Evolutionary conservation across 257 asterid species (phyloP).

Genomic region (Salvia miltiorrhiza): DNA sequence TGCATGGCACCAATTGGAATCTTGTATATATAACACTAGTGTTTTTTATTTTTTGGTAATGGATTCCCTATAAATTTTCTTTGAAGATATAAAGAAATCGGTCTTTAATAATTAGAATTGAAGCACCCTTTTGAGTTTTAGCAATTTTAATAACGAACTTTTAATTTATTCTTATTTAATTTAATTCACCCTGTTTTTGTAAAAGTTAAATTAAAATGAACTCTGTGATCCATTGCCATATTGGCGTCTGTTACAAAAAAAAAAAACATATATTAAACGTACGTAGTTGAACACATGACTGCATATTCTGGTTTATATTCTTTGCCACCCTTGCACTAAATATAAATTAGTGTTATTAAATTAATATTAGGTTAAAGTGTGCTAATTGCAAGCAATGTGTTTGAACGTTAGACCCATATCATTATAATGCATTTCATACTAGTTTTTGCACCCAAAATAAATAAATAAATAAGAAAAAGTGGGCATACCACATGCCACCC

Average conservation of each 20-base stretch:
- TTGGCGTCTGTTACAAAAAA: neutral
- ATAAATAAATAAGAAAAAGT: neutral
- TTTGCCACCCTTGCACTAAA: neutral
- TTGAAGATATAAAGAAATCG: neutral
- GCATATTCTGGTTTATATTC: neutral
- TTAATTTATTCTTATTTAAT: neutral
- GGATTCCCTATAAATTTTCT: neutral
- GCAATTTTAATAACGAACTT: no score
- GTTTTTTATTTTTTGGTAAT: neutral
- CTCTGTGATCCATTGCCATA: no score
- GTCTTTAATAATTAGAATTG: neutral
- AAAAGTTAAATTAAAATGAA: neutral
- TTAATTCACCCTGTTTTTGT: neutral
- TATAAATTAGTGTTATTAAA: neutral
- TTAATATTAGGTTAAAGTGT: neutral
- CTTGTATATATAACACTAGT: neutral
- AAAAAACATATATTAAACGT: neutral
- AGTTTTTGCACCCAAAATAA: neutral
- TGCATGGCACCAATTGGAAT: conserved; percentile 11
- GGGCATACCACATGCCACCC: conserved; percentile 5
- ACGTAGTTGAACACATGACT: neutral
- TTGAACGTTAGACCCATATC: neutral
- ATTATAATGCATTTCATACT: neutral
- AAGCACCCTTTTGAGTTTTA: neutral
- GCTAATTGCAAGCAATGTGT: neutral